These are phyloP conservation scores for Erythrophleum ivorense DNA, from an alignment of 331 rosid genomes.

Conservation along the genomic window DNA sequence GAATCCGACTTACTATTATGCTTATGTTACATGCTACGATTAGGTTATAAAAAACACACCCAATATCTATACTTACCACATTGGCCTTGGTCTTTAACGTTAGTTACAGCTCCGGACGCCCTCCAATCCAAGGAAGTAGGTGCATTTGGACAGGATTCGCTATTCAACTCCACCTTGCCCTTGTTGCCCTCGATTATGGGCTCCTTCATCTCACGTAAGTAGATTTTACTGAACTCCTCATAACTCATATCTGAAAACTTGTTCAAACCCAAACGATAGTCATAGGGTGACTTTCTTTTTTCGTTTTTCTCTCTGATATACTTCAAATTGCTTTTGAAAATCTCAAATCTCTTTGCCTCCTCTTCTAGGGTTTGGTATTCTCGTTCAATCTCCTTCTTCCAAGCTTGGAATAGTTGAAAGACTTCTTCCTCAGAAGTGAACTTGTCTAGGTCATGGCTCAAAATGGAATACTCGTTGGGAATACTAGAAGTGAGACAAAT, in stretches of 20 bases:
- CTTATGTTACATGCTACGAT: not conserved
- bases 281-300: not conserved
- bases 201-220: conserved; percentile 36
- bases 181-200: conserved; percentile 17
- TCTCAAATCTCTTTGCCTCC: conserved; percentile 48
- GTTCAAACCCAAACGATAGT: conserved; percentile 48
- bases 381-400: conserved; percentile 53
- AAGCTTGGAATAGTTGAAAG: conserved; percentile 39
- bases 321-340: conserved; percentile 30
- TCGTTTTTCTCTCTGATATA: not conserved
- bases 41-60: not conserved
- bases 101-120: conserved; percentile 48
- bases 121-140: conserved; percentile 59
- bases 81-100: conserved; percentile 33
- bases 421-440: conserved; percentile 27
- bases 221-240: not conserved
- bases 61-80: not conserved
- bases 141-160: conserved; percentile 35
- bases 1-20: not conserved
- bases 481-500: not conserved
- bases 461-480: not conserved
- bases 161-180: not conserved
- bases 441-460: not conserved
- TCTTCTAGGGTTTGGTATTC: conserved; percentile 47
- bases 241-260: conserved; percentile 12